A percentile compares a stretch with the other conserved stretches of the same genome.
phyloP scores from a whole-genome alignment of 345 rosid species.

The Iberis pinnata region DNA sequence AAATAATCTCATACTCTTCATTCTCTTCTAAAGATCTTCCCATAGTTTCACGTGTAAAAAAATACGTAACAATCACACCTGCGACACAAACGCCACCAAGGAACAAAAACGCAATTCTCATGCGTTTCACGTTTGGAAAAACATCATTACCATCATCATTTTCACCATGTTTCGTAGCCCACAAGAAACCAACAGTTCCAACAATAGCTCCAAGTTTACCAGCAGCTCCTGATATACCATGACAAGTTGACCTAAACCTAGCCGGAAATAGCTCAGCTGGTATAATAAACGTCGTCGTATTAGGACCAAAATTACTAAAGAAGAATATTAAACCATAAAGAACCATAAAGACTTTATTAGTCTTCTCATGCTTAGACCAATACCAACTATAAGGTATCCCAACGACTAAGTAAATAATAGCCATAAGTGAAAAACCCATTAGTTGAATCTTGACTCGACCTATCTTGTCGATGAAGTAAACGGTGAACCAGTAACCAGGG shows the following conservation, averaged over 20 bases:
- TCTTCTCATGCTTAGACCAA: constrained; percentile 27
- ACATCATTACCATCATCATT: background rate
- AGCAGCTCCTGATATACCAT: constrained; percentile 62
- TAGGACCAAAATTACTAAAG: constrained; percentile 81
- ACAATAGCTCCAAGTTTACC: constrained; percentile 73
- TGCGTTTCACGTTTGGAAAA: constrained; percentile 17
- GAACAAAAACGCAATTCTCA: constrained; percentile 34
- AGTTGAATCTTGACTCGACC: constrained; percentile 63
- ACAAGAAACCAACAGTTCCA: constrained; percentile 52
- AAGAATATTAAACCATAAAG: constrained; percentile 54
- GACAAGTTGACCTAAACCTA: constrained; percentile 74
- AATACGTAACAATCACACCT: constrained; percentile 43
- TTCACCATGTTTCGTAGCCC: constrained; percentile 33
- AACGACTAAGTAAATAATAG: constrained; percentile 39
- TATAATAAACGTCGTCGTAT: constrained; percentile 68
- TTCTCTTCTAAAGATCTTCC: constrained; percentile 70
- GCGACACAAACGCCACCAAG: constrained; percentile 50
- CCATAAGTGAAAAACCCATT: constrained; percentile 59
- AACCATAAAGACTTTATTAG: constrained; percentile 38
- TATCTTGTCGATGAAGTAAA: constrained; percentile 51
- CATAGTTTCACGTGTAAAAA: constrained; percentile 54
- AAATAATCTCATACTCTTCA: too few species aligned
- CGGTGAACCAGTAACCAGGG: constrained; percentile 69
- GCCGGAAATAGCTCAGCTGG: constrained; percentile 90
- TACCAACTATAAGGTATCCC: constrained; percentile 37